Evolutionary conservation across 148 eudicot species (phyloP), one percentile per base, ranked within the genome.

Genomic region (Rhododendron vialii): DNA sequence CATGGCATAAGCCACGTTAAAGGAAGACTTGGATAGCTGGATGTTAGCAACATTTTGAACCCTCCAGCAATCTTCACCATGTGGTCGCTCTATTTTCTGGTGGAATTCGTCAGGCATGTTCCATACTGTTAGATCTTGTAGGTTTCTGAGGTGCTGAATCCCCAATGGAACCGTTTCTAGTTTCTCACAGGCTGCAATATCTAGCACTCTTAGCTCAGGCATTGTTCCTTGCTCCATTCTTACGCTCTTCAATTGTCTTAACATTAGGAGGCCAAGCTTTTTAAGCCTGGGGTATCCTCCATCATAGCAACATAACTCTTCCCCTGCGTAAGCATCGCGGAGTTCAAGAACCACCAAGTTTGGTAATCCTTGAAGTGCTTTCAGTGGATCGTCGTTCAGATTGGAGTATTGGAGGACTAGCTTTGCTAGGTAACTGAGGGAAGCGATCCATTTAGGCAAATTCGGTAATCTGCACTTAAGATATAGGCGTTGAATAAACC

Each of bases 141-240:
- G 22, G 36, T 53, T 51, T 30, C 51, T 41, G 14, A 86, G 87
- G 84, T 86, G 78, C 87, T 86, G 17, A 30, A 86, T 80, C 57
- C 84, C 87, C 14, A 30, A 65, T 17, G 84, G 84, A 28, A 86
- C 87, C 45, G 20, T 75, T 80, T 86, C 67, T 53, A 86, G n/a
- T 47, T 33, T 24, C 67, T 17, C 24, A 14, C 84, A 86, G 20
- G 67, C 50, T 80, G 61, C 78, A 76, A 86, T 28, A 47, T 47
- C 61, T 1, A 86, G 84, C 48, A 2, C 63, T 30, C 76, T 67
- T 22, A 86, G 69, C 61, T 9, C 22, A n/a, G 51, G 78, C 84
- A 86, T 80, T 80, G 84, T 33, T 67, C 87, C 79, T 22, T 86
- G 47, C n/a, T 67, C 79, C 13, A 80, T 22, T 48, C 59, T 35